phyloP scores from a whole-genome alignment of 805 yeast species.

The Ogataea salicorniae region DNA sequence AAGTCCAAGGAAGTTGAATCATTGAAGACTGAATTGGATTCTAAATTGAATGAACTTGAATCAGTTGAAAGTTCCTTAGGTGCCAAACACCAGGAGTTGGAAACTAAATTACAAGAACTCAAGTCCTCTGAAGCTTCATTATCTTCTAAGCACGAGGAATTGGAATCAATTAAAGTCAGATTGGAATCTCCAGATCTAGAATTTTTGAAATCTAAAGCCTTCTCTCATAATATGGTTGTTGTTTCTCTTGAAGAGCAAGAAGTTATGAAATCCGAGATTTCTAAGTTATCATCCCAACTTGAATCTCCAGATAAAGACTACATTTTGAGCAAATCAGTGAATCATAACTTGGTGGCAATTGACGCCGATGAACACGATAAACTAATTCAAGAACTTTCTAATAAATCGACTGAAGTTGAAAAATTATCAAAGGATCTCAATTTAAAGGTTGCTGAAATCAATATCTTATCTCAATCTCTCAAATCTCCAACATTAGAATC shows the following conservation, averaged over 20 bases:
- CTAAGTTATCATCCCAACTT: conserved; percentile 11
- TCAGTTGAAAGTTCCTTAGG: conserved; percentile 3
- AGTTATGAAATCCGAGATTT: conserved; percentile 1
- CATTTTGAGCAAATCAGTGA: conserved; percentile 19
- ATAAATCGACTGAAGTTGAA: conserved; percentile 1
- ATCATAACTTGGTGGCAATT: conserved; percentile 5
- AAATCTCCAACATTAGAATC: not conserved
- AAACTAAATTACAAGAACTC: conserved; percentile 1
- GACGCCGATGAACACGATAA: conserved; percentile 2
- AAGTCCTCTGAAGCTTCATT: not conserved
- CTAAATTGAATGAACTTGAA: not conserved
- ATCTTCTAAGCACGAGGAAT: conserved; percentile 3
- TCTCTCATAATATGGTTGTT: conserved; percentile 6
- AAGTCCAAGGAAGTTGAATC: conserved; percentile 1
- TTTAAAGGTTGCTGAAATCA: not conserved
- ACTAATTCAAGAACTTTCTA: conserved; percentile 1
- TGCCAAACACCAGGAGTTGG: conserved; percentile 5
- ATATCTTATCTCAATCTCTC: not conserved
- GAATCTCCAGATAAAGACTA: conserved; percentile 25
- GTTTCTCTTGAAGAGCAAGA: conserved; percentile 9
- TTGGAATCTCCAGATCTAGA: conserved; percentile 27
- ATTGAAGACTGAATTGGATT: not conserved
- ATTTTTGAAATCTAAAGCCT: conserved; percentile 26
- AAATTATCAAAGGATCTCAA: not conserved
- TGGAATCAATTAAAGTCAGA: conserved; percentile 3